phyloP scores from a whole-genome alignment of 305 asterid genomes.

The Fraxinus floribunda region DNA sequence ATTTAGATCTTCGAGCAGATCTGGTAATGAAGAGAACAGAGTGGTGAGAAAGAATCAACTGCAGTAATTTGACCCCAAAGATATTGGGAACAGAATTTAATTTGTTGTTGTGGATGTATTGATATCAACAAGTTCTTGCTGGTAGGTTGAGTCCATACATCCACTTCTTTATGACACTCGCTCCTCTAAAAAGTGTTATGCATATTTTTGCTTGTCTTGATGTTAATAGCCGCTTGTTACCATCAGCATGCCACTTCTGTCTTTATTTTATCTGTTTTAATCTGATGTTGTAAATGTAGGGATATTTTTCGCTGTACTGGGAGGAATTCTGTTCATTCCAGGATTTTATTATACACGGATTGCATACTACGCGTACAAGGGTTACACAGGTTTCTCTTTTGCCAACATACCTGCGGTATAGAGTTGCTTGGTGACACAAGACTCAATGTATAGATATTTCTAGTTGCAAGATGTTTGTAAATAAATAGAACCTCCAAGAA shows the following conservation, averaged over 20 bases:
- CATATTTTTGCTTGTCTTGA: neutral
- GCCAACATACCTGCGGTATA: slow-evolving; percentile 90
- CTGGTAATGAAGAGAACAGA: neutral
- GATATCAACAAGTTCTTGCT: neutral
- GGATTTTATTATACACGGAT: slow-evolving; percentile 91
- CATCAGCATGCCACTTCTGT: neutral
- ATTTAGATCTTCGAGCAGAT: neutral
- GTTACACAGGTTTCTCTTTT: slow-evolving; percentile 92
- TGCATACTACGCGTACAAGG: slow-evolving; percentile 94
- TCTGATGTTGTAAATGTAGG: slow-evolving; percentile 42
- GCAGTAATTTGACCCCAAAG: neutral
- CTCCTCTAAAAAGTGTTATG: neutral
- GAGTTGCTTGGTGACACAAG: slow-evolving; percentile 27
- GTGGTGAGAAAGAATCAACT: neutral
- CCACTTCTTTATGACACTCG: neutral
- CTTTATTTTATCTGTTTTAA: neutral
- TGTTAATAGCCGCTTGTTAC: neutral
- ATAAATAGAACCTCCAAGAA: slow-evolving; percentile 23
- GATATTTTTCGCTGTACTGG: slow-evolving; percentile 72
- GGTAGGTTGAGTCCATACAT: neutral
- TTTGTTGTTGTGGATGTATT: neutral
- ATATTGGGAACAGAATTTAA: neutral
- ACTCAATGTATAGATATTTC: slow-evolving; percentile 9
- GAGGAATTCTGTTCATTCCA: slow-evolving; percentile 79
- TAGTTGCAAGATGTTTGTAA: slow-evolving; percentile 17